Conservation (phyloP, 2,329 filamentous ascomycete genomes). For the Diaporthe sp. region DNA sequence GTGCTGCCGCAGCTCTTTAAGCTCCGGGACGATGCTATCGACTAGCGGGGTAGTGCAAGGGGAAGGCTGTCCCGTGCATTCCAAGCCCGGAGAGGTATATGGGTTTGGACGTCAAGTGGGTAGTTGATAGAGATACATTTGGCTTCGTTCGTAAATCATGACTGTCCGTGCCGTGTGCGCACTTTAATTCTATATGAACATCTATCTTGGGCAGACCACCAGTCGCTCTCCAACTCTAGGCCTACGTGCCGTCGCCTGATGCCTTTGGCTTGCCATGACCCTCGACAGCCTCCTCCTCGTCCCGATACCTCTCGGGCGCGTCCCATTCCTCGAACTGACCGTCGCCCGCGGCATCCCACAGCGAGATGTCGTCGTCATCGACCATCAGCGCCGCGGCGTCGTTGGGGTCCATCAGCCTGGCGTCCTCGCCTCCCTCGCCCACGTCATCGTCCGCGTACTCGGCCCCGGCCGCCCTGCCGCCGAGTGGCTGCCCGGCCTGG, state of each 20-base stretch:
- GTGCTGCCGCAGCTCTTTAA: constrained; percentile 81
- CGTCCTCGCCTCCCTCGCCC: constrained; percentile 47
- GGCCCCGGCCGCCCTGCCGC: constrained; percentile 29
- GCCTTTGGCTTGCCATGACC: constrained; percentile 38
- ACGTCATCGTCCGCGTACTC: constrained; percentile 55
- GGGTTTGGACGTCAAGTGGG: not conserved
- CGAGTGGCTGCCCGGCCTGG: constrained; percentile 40
- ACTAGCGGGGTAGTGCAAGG: constrained; percentile 48
- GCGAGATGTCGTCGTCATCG: constrained; percentile 66
- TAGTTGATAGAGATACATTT: constrained; percentile 8
- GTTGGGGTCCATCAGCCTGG: constrained; percentile 44
- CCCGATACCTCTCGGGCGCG: constrained; percentile 35
- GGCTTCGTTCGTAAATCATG: constrained; percentile 36
- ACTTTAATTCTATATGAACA: constrained; percentile 37
- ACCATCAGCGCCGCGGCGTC: constrained; percentile 65
- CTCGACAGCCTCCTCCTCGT: constrained; percentile 42
- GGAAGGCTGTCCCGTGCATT: not conserved
- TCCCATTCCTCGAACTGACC: constrained; percentile 47
- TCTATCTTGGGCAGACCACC: constrained; percentile 7
- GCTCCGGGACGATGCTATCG: constrained; percentile 75
- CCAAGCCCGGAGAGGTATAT: not conserved
- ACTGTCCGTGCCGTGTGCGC: constrained; percentile 33
- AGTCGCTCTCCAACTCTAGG: not conserved
- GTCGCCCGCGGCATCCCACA: constrained; percentile 61
- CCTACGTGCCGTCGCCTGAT: constrained; percentile 8